phyloP scores from a whole-genome alignment of 2,329 filamentous ascomycete species.

The Helotiales sp. region DNA sequence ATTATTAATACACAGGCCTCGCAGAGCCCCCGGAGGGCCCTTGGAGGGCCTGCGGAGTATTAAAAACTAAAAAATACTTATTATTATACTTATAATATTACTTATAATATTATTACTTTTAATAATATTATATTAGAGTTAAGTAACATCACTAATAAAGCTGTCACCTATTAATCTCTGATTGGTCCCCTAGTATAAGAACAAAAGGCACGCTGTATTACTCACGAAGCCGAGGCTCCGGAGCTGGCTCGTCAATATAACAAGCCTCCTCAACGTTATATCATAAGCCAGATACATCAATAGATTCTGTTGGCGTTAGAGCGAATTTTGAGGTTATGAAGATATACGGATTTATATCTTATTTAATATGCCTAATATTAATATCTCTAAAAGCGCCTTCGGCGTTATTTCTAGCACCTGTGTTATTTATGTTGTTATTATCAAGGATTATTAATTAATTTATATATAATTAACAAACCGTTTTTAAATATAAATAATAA shows the following conservation, averaged over 20 bases:
- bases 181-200: no score
- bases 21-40: no score
- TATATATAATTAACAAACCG: constrained; percentile 18
- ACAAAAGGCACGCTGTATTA: constrained; percentile 26
- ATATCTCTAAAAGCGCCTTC: constrained; percentile 19
- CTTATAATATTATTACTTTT: no score
- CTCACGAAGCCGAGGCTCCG: constrained; percentile 23
- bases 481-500: constrained; percentile 5
- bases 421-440: constrained; percentile 23
- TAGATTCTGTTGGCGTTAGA: constrained; percentile 22
- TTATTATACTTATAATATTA: no score
- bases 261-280: constrained; percentile 25
- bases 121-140: no score
- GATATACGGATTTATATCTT: constrained; percentile 20
- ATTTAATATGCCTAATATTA: constrained; percentile 26
- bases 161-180: no score
- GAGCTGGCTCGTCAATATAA: constrained; percentile 24
- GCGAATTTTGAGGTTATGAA: constrained; percentile 27
- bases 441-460: constrained; percentile 25
- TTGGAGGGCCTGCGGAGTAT: no score
- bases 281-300: constrained; percentile 25
- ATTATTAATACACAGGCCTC: no score
- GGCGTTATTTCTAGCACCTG: constrained; percentile 11
- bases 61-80: no score
- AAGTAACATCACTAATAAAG: no score